These are phyloP conservation scores for Backusella tuberculispora DNA, from an alignment of 192 early-diverging fungal genomes.

Conservation along the genomic window DNA sequence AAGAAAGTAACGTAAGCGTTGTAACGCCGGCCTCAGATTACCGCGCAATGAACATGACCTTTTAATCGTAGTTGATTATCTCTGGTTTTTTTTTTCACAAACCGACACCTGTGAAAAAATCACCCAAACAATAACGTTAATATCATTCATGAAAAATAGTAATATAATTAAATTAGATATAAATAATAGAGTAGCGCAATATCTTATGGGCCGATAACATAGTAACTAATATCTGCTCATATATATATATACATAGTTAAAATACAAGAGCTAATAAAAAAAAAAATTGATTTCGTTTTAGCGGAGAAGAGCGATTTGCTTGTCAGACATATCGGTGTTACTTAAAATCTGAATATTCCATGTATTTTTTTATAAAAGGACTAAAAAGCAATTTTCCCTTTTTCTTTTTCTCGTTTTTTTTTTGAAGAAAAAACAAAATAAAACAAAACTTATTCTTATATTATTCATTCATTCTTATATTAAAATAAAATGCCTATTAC, in stretches of 20 bases:
- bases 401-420: neutral
- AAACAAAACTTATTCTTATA: no score
- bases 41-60: neutral
- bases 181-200: no score
- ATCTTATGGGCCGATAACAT: no score
- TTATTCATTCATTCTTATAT: no score
- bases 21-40: constrained; percentile 4
- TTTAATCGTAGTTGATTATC: neutral
- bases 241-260: no score
- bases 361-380: neutral
- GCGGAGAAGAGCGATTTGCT: neutral
- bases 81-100: neutral
- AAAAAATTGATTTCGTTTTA: no score
- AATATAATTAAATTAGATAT: no score
- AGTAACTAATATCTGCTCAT: no score
- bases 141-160: no score
- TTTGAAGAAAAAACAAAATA: no score
- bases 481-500: neutral
- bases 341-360: neutral
- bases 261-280: no score
- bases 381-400: neutral
- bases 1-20: constrained; percentile 3
- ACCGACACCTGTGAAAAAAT: neutral
- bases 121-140: no score
- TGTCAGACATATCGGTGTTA: constrained; percentile 1